Evolutionary conservation across 371 early-diverging fungal species (phyloP).

Genomic region (Chytridium lagenaria): DNA sequence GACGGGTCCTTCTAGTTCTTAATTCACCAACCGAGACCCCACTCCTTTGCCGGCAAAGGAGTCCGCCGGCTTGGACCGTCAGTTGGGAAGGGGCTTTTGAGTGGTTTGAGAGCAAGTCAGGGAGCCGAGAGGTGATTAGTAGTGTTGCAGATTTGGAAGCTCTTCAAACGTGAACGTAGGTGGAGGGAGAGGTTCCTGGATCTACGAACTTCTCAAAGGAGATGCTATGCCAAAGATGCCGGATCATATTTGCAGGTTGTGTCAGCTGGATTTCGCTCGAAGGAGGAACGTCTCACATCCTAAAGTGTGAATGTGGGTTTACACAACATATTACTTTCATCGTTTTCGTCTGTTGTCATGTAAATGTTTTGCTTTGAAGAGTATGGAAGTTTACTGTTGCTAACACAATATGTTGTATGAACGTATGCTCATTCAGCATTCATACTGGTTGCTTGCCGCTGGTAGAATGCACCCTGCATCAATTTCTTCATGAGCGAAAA

Average conservation of each 20-base stretch:
- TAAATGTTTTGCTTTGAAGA: no score
- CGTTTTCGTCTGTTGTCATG: not conserved
- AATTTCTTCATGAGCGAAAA: conserved; percentile 73
- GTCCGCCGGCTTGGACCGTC: not conserved
- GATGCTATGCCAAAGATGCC: conserved; percentile 26
- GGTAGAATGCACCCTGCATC: conserved; percentile 65
- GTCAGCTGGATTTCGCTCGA: conserved; percentile 32
- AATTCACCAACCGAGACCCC: not conserved
- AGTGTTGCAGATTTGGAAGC: not conserved
- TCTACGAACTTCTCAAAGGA: conserved; percentile 24
- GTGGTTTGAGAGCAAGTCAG: not conserved
- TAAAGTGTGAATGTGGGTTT: conserved; percentile 46
- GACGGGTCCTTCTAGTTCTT: not conserved
- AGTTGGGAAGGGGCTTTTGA: not conserved
- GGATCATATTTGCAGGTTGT: conserved; percentile 37
- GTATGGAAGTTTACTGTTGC: no score
- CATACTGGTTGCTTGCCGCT: conserved; percentile 49
- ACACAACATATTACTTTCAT: conserved; percentile 6
- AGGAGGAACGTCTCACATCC: conserved; percentile 15
- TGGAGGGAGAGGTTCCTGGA: not conserved
- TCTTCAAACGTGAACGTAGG: not conserved
- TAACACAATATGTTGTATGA: no score
- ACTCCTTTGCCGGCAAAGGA: no score
- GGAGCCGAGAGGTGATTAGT: not conserved
- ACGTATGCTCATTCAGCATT: conserved; percentile 46